Percentiles rank a stretch among this genome's conserved stretches.
Evolutionary conservation across 2,329 filamentous ascomycete genomes (phyloP).

Genomic region (Trichophyton schoenleinii): DNA sequence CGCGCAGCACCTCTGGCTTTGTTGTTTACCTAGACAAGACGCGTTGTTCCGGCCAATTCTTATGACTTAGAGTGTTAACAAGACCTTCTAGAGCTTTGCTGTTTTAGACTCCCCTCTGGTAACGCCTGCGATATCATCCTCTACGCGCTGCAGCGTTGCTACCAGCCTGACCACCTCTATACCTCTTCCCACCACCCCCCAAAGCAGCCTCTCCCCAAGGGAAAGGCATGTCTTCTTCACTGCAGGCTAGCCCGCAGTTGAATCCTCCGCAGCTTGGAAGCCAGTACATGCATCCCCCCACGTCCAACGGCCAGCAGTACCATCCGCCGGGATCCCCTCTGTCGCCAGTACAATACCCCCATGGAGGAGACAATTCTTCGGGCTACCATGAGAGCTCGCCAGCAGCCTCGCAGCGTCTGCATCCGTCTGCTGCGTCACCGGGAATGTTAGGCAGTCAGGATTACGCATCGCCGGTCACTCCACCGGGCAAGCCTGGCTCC

Average conservation of each 20-base stretch:
- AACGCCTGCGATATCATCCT: slow-evolving; percentile 5
- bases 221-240: slow-evolving; percentile 49
- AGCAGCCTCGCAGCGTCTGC: slow-evolving; percentile 18
- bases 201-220: slow-evolving; percentile 14
- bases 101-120: not conserved
- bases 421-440: slow-evolving; percentile 24
- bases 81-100: not conserved
- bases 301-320: slow-evolving; percentile 18
- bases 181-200: not conserved
- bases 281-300: slow-evolving; percentile 25
- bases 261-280: slow-evolving; percentile 37
- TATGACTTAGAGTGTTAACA: slow-evolving; percentile 2
- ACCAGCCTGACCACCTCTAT: not conserved
- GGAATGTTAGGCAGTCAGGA: slow-evolving; percentile 29
- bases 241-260: slow-evolving; percentile 49
- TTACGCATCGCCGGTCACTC: slow-evolving; percentile 25
- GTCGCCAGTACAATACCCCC: slow-evolving; percentile 40
- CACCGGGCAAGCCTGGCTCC: not conserved
- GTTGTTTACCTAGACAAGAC: slow-evolving; percentile 13
- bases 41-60: not conserved
- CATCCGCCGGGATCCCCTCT: not conserved
- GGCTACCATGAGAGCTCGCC: not conserved
- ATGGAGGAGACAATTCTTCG: slow-evolving; percentile 23
- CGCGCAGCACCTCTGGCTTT: not conserved
- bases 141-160: not conserved